Evolutionary conservation across 768 basidiomycete genomes (phyloP), one percentile per base, ranked within the genome.

Genomic region (Melanogaster broomeanus): DNA sequence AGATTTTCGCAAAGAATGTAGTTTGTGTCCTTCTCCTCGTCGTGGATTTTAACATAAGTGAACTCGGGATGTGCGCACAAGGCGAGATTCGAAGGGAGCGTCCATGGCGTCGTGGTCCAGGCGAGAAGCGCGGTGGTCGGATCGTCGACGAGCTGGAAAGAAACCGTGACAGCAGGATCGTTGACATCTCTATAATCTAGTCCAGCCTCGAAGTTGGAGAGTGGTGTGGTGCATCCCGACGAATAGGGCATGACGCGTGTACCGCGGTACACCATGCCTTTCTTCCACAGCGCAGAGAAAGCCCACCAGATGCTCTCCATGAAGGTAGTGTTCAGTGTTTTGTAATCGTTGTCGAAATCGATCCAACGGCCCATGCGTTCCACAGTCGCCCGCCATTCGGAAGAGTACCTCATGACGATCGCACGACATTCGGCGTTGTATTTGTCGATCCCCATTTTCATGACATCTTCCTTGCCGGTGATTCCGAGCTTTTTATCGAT

Each of bases 241-340:
- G 97, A 97, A 69, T 99, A 99, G 2, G 97, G 97, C 94, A 99
- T 97, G 56, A 99, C 97, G 52, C 83, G 81, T 57, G 95, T 75
- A 1, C 97, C 97, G 15, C 93, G 83, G 71, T 99, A 99, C 16
- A 99, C 94, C 73, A 94, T 72, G 6, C 79, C 84, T 69, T 93
- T 96, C 64, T 93, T 83, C 80, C 87, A 96, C n/a, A 99, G 80
- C 66, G 94, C 85, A 47, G 83, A 77, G 71, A 99, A 99, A 9
- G 92, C 97, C 97, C 97, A 99, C 97, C 97, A 99, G 11, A 97
- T 92, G 42, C 85, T 87, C 77, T 99, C 97, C 97, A 99, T 98
- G 70, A 91, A 99, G 9, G 85, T 75, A 7, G 85, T 71, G 63
- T 98, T 93, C 56, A 98, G 80, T 15, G 97, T 99, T 77, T 98